phyloP scores from a whole-genome alignment of 192 early-diverging fungal species.

The Backusella morwellensis region DNA sequence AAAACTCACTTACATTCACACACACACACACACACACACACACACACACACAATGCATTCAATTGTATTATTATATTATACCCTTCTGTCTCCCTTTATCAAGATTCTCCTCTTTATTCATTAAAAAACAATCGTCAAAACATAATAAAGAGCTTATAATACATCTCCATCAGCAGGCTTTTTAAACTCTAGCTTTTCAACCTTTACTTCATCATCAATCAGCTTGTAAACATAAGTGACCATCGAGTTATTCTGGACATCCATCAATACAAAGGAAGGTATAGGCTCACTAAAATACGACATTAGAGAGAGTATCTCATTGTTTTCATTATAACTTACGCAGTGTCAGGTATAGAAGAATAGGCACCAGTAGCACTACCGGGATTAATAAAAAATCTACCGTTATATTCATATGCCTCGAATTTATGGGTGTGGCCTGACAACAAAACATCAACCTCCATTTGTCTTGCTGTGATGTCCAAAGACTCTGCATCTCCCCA shows the following conservation, averaged over 20 bases:
- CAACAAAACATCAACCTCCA: constrained; percentile 91
- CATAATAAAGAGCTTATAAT: neutral
- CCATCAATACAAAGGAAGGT: constrained; percentile 96
- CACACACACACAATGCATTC: neutral
- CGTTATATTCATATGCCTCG: constrained; percentile 89
- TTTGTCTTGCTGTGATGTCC: constrained; percentile 76
- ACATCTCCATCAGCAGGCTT: constrained; percentile 45
- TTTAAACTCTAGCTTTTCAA: constrained; percentile 89
- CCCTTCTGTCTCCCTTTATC: neutral
- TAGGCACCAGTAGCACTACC: constrained; percentile 95
- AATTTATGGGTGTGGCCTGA: constrained; percentile 89
- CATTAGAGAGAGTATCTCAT: too few relatives aligned
- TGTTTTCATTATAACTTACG: constrained; percentile 13
- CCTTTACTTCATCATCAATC: constrained; percentile 87
- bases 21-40: neutral
- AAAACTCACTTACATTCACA: neutral
- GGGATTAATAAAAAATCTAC: constrained; percentile 92
- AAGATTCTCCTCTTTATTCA: neutral
- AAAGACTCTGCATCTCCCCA: constrained; percentile 74
- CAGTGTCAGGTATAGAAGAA: constrained; percentile 18
- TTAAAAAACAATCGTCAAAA: neutral
- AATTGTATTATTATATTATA: neutral
- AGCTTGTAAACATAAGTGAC: constrained; percentile 93
- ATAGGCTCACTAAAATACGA: constrained; percentile 49
- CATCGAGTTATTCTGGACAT: constrained; percentile 73